These are phyloP conservation scores for Parastagonospora avenae DNA, from an alignment of 2,329 filamentous ascomycete genomes.

Conservation along the genomic window DNA sequence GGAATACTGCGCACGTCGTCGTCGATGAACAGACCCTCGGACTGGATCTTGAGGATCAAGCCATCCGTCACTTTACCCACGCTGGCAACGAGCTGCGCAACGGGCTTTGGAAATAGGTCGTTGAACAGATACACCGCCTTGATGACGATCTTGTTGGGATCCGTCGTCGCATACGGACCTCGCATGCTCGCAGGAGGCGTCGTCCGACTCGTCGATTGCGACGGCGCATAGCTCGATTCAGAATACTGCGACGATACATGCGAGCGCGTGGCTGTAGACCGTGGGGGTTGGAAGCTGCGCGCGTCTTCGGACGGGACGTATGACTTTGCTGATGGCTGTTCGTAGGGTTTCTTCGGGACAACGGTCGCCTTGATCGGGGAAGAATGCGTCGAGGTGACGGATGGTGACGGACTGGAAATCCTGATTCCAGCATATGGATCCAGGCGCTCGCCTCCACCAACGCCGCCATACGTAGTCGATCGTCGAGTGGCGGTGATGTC, in stretches of 20 bases:
- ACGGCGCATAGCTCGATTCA: slow-evolving; percentile 85
- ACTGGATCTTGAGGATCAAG: slow-evolving; percentile 87
- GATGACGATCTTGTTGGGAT: slow-evolving; percentile 96
- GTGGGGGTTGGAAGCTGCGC: slow-evolving; percentile 47
- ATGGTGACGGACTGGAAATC: slow-evolving; percentile 52
- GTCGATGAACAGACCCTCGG: slow-evolving; percentile 94
- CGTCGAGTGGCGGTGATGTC: slow-evolving; percentile 31
- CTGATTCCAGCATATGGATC: slow-evolving; percentile 68
- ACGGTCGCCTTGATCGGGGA: slow-evolving; percentile 47
- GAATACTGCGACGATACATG: slow-evolving; percentile 64
- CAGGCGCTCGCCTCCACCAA: slow-evolving; percentile 68
- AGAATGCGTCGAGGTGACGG: slow-evolving; percentile 43
- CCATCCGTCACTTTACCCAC: slow-evolving; percentile 87
- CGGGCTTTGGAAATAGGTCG: slow-evolving; percentile 85
- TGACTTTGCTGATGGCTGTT: slow-evolving; percentile 60
- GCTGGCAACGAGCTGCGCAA: slow-evolving; percentile 88
- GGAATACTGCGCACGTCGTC: slow-evolving; percentile 89
- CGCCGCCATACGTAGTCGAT: slow-evolving; percentile 45
- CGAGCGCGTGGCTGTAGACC: slow-evolving; percentile 30
- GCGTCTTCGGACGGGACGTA: slow-evolving; percentile 59
- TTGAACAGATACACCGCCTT: slow-evolving; percentile 92
- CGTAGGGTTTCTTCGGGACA: slow-evolving; percentile 51
- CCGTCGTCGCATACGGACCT: slow-evolving; percentile 81
- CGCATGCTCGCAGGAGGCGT: slow-evolving; percentile 80
- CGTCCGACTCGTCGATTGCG: slow-evolving; percentile 80